Conservation (phyloP, 768 basidiomycete species). For the Amanita inopinata region DNA sequence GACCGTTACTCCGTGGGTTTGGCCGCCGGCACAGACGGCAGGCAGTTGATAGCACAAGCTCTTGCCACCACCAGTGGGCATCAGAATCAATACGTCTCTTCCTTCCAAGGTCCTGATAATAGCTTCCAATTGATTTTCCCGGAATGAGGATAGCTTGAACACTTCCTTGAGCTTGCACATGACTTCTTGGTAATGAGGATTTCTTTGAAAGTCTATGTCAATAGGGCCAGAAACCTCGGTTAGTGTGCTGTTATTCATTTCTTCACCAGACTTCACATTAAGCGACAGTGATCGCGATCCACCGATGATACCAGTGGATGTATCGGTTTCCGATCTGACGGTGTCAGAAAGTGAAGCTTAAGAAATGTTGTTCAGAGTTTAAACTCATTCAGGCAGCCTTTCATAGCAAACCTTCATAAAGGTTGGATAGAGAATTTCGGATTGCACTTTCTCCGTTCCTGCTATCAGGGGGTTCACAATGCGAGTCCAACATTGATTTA, state of each 20-base stretch:
- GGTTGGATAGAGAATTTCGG: no score
- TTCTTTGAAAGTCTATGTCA: not conserved
- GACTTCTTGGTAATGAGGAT: conserved; percentile 40
- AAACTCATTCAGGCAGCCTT: no score
- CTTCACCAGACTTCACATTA: not conserved
- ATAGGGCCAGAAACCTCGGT: not conserved
- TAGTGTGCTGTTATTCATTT: not conserved
- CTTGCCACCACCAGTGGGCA: conserved; percentile 95
- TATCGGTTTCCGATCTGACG: no score
- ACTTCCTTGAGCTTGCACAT: conserved; percentile 38
- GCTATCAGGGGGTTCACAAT: no score
- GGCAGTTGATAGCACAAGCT: conserved; percentile 87
- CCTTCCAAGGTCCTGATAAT: conserved; percentile 73
- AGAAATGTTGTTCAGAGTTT: no score
- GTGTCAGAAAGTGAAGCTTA: no score
- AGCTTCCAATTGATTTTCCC: conserved; percentile 79
- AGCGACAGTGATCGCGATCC: no score
- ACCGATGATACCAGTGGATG: no score
- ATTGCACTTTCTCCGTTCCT: no score
- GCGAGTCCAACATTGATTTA: conserved; percentile 22
- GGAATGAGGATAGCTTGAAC: conserved; percentile 63
- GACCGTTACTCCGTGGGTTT: conserved; percentile 73
- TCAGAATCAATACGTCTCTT: conserved; percentile 85
- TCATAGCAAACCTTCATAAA: no score
- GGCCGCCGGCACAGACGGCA: conserved; percentile 65